Evolutionary conservation across 2,329 filamentous ascomycete species (phyloP).

Genomic region (Alternaria tenuissima): DNA sequence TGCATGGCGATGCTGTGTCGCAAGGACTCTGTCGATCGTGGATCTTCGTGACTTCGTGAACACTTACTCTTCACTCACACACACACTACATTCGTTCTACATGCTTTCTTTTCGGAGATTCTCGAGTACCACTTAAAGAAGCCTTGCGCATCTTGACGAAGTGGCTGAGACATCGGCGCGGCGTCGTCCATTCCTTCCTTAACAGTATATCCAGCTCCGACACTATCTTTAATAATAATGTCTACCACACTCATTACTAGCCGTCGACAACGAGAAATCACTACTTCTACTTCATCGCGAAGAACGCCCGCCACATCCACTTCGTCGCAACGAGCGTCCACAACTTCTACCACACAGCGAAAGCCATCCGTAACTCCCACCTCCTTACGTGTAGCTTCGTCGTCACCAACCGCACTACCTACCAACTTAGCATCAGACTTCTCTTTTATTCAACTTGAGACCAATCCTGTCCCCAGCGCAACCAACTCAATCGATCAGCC

Average conservation of each 20-base stretch:
- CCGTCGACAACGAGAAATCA: slow-evolving; percentile 12
- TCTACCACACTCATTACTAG: slow-evolving; percentile 29
- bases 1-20: slow-evolving; percentile 28
- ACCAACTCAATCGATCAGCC: background rate
- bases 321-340: slow-evolving; percentile 8
- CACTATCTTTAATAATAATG: slow-evolving; percentile 37
- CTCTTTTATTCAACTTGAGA: slow-evolving; percentile 23
- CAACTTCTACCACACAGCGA: slow-evolving; percentile 8
- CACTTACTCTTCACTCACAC: slow-evolving; percentile 18
- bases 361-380: background rate
- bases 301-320: slow-evolving; percentile 1
- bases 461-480: slow-evolving; percentile 12
- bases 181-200: slow-evolving; percentile 11
- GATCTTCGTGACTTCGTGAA: slow-evolving; percentile 20
- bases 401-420: slow-evolving; percentile 9
- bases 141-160: slow-evolving; percentile 11
- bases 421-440: slow-evolving; percentile 13
- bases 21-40: slow-evolving; percentile 28
- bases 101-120: slow-evolving; percentile 10
- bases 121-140: slow-evolving; percentile 6
- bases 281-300: slow-evolving; percentile 14
- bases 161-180: slow-evolving; percentile 13
- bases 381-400: slow-evolving; percentile 8
- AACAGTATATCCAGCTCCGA: background rate
- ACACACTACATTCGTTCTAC: slow-evolving; percentile 27